Base-by-base conservation (phyloP, 176 grass and related monocot species). In the Carex myosuroides region DNA sequence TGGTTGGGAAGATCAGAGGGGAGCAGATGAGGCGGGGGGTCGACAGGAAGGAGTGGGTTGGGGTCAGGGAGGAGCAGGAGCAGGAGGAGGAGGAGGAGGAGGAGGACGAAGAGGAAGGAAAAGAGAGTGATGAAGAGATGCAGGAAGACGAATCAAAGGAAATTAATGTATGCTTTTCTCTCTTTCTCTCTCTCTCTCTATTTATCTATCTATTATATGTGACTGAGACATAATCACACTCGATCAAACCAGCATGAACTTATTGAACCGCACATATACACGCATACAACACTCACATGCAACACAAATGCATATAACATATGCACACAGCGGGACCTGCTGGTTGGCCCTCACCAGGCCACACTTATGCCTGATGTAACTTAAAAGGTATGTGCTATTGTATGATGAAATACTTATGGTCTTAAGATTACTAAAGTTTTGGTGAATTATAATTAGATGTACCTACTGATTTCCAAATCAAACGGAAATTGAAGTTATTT, bases 11-110 rank as follows among this genome's bases (percentile, higher is more conserved):
- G 90, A 93, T 98, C 44, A 87, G 95, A 10, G 89, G 84, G 30
- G 95, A 94, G 84, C 95, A 98, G 86, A 90, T 89, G 48, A 84
- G 86, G 81, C 62, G 87, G 1, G 95, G 95, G 37, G 89, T 94
- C 41, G 84, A 94, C 61, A 81, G 81, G 37, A 89, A 88, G 17
- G 92, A 98, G 85, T 93, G 90, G 95, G 86, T 98, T 12, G 91
- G 90, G 54, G 86, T 86, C 18, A 57, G 72, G 14, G 26, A 20
- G 77, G 85, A 87, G 2, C 81, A 87, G 3, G 9, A 35, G 13
- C 18, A 85, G 3, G 61, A 87, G 0, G 89, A 87, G 1, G 87
- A 89, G 0, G 70, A 91, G 0, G 91, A 90, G 0, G 91, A 93
- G 1, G 84, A 93, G 0, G 84, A 88, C 0, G 88, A 88, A 0